Evolutionary conservation across 352 stramenopile genomes (phyloP).

Genomic region (Phytophthora foliorum): DNA sequence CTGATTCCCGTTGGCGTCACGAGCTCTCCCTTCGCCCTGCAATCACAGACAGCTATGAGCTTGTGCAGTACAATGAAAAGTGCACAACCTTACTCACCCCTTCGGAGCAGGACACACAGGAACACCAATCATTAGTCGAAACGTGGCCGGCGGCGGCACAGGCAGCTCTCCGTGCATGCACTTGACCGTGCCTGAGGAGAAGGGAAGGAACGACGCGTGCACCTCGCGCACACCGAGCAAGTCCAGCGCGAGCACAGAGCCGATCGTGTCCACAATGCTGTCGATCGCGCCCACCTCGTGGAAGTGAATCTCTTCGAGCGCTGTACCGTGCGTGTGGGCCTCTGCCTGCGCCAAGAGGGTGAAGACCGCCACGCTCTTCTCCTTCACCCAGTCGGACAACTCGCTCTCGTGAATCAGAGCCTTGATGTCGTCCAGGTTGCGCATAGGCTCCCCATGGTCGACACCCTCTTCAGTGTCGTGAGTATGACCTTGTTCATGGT

Average conservation of each 20-base stretch:
- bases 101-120: slow-evolving; percentile 93
- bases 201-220: slow-evolving; percentile 84
- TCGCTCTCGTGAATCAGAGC: slow-evolving; percentile 82
- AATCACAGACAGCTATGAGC: not conserved
- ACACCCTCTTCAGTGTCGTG: slow-evolving; percentile 34
- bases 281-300: slow-evolving; percentile 98
- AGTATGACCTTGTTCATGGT: slow-evolving; percentile 52
- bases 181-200: slow-evolving; percentile 94
- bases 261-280: slow-evolving; percentile 98
- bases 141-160: slow-evolving; percentile 95
- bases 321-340: slow-evolving; percentile 94
- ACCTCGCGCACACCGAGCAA: slow-evolving; percentile 92
- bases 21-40: slow-evolving; percentile 90
- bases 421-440: slow-evolving; percentile 93
- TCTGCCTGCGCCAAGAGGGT: slow-evolving; percentile 94
- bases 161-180: slow-evolving; percentile 96
- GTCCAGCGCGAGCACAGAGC: slow-evolving; percentile 94
- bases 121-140: slow-evolving; percentile 95
- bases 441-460: slow-evolving; percentile 74
- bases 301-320: slow-evolving; percentile 96
- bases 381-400: slow-evolving; percentile 91
- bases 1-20: slow-evolving; percentile 97
- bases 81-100: slow-evolving; percentile 45
- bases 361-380: slow-evolving; percentile 93
- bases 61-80: not conserved